A percentile compares a stretch with the other conserved stretches of the same genome.
Conservation (phyloP, 2,329 filamentous ascomycete genomes). For the Cladosporium cucumerinum region DNA sequence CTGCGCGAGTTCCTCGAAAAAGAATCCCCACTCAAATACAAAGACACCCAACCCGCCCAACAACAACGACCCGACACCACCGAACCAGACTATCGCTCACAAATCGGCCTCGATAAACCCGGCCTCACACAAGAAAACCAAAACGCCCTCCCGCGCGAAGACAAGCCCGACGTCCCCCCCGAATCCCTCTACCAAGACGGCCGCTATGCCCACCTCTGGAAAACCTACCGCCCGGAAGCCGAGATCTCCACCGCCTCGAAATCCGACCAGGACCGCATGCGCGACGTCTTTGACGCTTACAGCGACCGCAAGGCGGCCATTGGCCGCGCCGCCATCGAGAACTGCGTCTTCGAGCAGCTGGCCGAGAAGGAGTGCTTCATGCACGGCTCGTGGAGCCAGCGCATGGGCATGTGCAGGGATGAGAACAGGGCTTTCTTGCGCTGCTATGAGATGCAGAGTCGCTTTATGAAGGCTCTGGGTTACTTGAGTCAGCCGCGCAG, state of each 20-base stretch:
- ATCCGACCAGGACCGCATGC: slow-evolving; percentile 74
- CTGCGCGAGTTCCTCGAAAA: slow-evolving; percentile 80
- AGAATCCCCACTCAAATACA: slow-evolving; percentile 73
- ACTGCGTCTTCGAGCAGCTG: slow-evolving; percentile 84
- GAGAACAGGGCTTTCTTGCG: slow-evolving; percentile 76
- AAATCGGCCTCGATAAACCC: slow-evolving; percentile 27
- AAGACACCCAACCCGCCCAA: slow-evolving; percentile 22
- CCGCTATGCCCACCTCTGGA: slow-evolving; percentile 85
- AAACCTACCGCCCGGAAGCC: slow-evolving; percentile 73
- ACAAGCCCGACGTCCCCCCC: slow-evolving; percentile 41
- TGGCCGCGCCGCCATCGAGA: slow-evolving; percentile 80
- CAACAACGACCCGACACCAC: slow-evolving; percentile 11
- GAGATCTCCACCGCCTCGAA: slow-evolving; percentile 67
- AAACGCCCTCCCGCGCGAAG: slow-evolving; percentile 27
- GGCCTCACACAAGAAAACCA: slow-evolving; percentile 24
- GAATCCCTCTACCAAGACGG: slow-evolving; percentile 66
- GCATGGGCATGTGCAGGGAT: slow-evolving; percentile 74
- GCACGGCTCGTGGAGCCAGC: slow-evolving; percentile 63
- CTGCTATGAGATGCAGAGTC: slow-evolving; percentile 87
- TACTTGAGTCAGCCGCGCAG: slow-evolving; percentile 70
- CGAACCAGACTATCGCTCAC: slow-evolving; percentile 30
- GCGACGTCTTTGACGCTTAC: slow-evolving; percentile 76
- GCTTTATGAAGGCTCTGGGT: slow-evolving; percentile 85
- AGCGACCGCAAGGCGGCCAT: slow-evolving; percentile 78
- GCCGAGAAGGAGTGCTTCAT: slow-evolving; percentile 80